Percentiles rank a stretch among this genome's conserved stretches.
Evolutionary conservation across 2,329 filamentous ascomycete species (phyloP).

Genomic region (Elsinoe batatas): DNA sequence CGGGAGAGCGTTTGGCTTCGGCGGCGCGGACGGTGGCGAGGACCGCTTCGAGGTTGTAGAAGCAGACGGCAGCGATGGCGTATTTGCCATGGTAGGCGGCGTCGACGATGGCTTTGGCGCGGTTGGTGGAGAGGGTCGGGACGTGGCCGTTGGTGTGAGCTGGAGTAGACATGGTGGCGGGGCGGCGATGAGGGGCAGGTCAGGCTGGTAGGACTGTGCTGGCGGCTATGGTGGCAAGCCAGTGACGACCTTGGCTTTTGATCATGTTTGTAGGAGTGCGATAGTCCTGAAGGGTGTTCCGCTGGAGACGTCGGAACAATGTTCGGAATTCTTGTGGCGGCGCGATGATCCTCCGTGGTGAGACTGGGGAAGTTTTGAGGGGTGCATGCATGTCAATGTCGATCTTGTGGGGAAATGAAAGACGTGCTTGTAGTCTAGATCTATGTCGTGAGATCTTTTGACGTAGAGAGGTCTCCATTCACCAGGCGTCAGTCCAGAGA

Average conservation of each 20-base stretch:
- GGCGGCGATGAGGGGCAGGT: no score
- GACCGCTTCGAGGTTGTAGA: conserved; percentile 22
- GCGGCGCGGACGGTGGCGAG: conserved; percentile 23
- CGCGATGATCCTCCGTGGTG: background rate
- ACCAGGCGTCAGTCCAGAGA: background rate
- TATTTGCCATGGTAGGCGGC: background rate
- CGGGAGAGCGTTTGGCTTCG: conserved; percentile 22
- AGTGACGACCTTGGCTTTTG: no score
- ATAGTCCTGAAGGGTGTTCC: no score
- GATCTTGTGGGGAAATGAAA: no score
- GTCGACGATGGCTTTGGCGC: background rate
- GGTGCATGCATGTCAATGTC: background rate
- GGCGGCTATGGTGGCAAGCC: no score
- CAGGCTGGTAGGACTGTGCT: no score
- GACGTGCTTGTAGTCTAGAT: no score
- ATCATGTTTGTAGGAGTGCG: no score
- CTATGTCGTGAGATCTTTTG: no score
- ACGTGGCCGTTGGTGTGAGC: no score
- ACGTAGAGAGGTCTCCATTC: no score
- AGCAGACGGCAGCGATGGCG: background rate
- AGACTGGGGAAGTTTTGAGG: background rate
- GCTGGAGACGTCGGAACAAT: background rate
- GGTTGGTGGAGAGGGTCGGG: background rate
- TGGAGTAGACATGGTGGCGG: no score
- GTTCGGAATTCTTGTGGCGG: background rate